Evolutionary conservation across 2,329 filamentous ascomycete species (phyloP).

Genomic region (Penicillium concentricum): DNA sequence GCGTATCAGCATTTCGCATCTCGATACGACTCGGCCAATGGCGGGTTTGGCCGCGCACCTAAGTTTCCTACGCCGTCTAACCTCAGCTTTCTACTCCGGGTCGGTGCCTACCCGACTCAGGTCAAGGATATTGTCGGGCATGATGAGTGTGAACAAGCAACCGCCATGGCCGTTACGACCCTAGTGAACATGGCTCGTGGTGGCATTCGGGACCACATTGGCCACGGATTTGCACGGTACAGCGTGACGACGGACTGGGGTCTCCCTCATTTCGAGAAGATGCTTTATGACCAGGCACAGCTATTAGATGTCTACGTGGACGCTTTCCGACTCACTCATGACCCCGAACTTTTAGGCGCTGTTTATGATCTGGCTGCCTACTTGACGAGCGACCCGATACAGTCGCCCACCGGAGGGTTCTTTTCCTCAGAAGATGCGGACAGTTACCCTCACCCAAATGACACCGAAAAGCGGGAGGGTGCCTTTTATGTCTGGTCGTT

Average conservation of each 20-base stretch:
- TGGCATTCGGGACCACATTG: slow-evolving; percentile 72
- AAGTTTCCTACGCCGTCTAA: slow-evolving; percentile 92
- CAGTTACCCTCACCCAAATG: slow-evolving; percentile 70
- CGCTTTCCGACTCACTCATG: slow-evolving; percentile 69
- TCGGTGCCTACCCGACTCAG: slow-evolving; percentile 67
- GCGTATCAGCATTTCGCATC: slow-evolving; percentile 76
- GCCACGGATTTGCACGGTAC: slow-evolving; percentile 78
- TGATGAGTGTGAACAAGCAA: slow-evolving; percentile 70
- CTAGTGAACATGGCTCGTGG: slow-evolving; percentile 73
- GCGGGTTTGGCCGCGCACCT: slow-evolving; percentile 76
- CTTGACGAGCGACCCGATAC: slow-evolving; percentile 69
- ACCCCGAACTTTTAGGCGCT: slow-evolving; percentile 71
- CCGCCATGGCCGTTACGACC: slow-evolving; percentile 76
- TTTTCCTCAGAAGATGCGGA: slow-evolving; percentile 89
- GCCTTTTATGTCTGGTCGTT: slow-evolving; percentile 94
- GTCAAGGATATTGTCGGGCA: slow-evolving; percentile 87
- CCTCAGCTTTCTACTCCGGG: slow-evolving; percentile 73
- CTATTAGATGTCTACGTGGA: slow-evolving; percentile 81
- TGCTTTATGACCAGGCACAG: slow-evolving; percentile 89
- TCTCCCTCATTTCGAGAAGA: slow-evolving; percentile 94
- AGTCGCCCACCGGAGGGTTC: slow-evolving; percentile 70
- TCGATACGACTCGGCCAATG: slow-evolving; percentile 75
- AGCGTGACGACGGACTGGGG: slow-evolving; percentile 92
- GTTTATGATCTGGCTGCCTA: slow-evolving; percentile 86
- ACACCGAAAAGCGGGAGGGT: slow-evolving; percentile 81